Evolutionary conservation across 1,139 yeast species (phyloP).

Genomic region (Geotrichum siamense): DNA sequence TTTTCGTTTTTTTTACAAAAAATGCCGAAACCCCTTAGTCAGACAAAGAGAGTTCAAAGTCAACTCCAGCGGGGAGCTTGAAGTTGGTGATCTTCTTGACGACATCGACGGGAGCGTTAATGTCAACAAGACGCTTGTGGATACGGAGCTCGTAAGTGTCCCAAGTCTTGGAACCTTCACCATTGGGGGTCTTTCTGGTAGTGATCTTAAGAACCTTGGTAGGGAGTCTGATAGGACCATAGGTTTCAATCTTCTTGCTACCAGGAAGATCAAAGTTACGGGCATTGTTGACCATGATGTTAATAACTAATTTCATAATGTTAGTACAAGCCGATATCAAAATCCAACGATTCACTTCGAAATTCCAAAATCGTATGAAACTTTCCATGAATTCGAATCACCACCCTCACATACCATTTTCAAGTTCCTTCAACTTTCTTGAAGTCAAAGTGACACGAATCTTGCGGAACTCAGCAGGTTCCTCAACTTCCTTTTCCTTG

Average conservation of each 20-base stretch:
- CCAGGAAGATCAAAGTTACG: conserved; percentile 54
- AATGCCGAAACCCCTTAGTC: background rate
- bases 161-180: conserved; percentile 99
- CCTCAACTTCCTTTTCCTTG: conserved; percentile 67
- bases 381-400: no score
- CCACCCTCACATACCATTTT: conserved; percentile 57
- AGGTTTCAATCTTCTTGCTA: conserved; percentile 26
- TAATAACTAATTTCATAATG: conserved; percentile 44
- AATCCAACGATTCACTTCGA: background rate
- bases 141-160: conserved; percentile 99
- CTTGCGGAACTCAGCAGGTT: conserved; percentile 84
- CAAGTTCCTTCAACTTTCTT: conserved; percentile 97
- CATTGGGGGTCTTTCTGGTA: conserved; percentile 99
- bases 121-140: conserved; percentile 99
- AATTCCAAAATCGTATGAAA: background rate
- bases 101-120: conserved; percentile 91
- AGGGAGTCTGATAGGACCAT: conserved; percentile 99
- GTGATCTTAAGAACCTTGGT: conserved; percentile 97
- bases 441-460: conserved; percentile 99
- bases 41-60: conserved; percentile 41
- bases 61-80: conserved; percentile 54
- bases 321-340: conserved; percentile 7
- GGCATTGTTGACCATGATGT: conserved; percentile 87
- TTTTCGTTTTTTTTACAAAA: background rate
- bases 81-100: conserved; percentile 95